phyloP scores from a whole-genome alignment of 148 eudicot genomes.

The Amaranthus palmeri region DNA sequence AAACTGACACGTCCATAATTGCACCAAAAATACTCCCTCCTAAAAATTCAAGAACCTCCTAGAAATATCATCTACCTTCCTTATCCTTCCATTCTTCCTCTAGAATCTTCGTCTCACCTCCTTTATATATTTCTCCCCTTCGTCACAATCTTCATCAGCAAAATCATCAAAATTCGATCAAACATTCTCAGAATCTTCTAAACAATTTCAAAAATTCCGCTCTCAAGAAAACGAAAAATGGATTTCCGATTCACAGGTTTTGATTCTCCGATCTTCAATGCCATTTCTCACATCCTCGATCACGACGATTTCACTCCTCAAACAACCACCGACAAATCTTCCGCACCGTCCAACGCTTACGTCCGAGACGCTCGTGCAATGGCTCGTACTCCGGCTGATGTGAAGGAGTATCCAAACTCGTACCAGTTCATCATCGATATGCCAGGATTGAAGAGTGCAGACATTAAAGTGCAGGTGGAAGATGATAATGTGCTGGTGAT shows the following conservation, averaged over 20 bases:
- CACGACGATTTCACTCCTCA: conserved; percentile 15
- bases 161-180: neutral
- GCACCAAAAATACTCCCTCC: neutral
- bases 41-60: neutral
- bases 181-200: neutral
- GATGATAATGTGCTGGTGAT: conserved; percentile 59
- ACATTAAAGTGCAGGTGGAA: conserved; percentile 58
- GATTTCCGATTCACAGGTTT: conserved; percentile 47
- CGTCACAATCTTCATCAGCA: neutral
- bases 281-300: conserved; percentile 50
- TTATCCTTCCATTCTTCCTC: neutral
- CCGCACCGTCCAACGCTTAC: conserved; percentile 42
- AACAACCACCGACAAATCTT: conserved; percentile 25
- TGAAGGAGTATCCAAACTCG: conserved; percentile 48
- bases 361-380: conserved; percentile 64
- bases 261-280: conserved; percentile 45
- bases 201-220: neutral
- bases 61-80: neutral
- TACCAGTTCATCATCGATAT: conserved; percentile 65
- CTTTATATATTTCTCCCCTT: neutral
- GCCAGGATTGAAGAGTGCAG: conserved; percentile 59
- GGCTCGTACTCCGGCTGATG: conserved; percentile 60
- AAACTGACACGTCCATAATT: neutral
- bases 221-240: conserved; percentile 31
- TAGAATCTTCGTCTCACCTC: conserved; percentile 21